Evolutionary conservation across 768 basidiomycete species (phyloP).

Genomic region (Suillus alpinus): DNA sequence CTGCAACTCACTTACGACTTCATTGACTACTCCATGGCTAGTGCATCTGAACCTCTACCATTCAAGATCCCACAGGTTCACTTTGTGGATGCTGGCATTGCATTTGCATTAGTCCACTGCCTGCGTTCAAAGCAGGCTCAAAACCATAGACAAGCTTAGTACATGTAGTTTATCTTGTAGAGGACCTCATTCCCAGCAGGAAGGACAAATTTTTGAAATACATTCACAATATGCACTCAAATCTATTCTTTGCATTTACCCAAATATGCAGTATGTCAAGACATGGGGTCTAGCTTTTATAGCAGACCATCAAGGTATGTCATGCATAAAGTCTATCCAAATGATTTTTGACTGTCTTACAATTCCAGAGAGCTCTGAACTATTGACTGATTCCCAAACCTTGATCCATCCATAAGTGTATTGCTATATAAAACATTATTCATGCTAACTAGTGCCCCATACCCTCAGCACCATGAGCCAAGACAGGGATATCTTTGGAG

Average conservation of each 20-base stretch:
- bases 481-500: neutral
- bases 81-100: conserved; percentile 3
- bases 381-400: conserved; percentile 24
- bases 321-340: neutral
- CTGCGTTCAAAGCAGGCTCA: neutral
- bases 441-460: neutral
- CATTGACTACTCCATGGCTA: conserved; percentile 1
- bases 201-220: conserved; percentile 21
- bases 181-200: conserved; percentile 7
- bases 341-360: no score
- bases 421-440: neutral
- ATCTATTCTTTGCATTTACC: conserved; percentile 21
- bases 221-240: conserved; percentile 20
- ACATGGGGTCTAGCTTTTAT: conserved; percentile 22
- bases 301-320: conserved; percentile 25
- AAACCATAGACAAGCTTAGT: neutral
- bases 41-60: neutral
- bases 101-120: neutral
- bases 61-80: conserved; percentile 1
- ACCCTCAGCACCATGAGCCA: neutral
- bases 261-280: conserved; percentile 23
- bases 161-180: neutral
- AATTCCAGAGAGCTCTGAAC: neutral
- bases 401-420: conserved; percentile 4
- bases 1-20: conserved; percentile 5